Evolutionary conservation across 169 alveolate species (phyloP).

Genomic region (Perkinsus chesapeaki): DNA sequence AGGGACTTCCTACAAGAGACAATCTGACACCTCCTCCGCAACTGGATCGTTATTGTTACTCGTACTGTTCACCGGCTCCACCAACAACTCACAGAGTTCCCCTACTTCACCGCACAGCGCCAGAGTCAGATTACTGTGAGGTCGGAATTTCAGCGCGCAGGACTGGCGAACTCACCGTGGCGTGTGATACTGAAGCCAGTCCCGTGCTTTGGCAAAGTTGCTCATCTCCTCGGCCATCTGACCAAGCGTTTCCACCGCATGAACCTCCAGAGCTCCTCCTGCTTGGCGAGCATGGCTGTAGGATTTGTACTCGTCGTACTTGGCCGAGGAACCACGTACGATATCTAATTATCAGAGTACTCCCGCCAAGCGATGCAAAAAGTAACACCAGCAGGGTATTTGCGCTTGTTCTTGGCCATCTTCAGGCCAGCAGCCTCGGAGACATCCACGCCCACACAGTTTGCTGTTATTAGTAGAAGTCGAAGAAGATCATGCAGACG

Average conservation of each 20-base stretch:
- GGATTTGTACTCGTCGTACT: not conserved
- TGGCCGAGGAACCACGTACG: not conserved
- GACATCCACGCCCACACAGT: not conserved
- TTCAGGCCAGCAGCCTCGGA: not conserved
- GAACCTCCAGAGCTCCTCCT: not conserved
- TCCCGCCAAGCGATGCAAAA: not conserved
- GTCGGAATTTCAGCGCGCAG: too few species aligned
- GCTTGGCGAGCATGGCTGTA: not conserved
- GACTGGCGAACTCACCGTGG: not conserved
- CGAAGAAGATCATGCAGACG: not conserved
- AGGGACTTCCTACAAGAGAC: not conserved
- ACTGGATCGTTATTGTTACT: not conserved
- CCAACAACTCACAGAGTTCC: not conserved
- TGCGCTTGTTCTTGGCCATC: not conserved
- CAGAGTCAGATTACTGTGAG: not conserved
- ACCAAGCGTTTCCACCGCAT: not conserved
- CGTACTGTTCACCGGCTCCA: not conserved
- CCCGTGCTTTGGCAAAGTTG: not conserved
- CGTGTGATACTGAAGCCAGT: conserved; percentile 3
- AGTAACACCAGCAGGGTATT: not conserved
- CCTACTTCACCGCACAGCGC: not conserved
- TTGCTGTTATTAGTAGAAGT: not conserved
- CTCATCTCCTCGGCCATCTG: not conserved
- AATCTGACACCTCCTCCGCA: not conserved
- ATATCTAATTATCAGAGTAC: not conserved